Base-by-base conservation (phyloP, 306 rosid genomes). In the Comarum palustre region DNA sequence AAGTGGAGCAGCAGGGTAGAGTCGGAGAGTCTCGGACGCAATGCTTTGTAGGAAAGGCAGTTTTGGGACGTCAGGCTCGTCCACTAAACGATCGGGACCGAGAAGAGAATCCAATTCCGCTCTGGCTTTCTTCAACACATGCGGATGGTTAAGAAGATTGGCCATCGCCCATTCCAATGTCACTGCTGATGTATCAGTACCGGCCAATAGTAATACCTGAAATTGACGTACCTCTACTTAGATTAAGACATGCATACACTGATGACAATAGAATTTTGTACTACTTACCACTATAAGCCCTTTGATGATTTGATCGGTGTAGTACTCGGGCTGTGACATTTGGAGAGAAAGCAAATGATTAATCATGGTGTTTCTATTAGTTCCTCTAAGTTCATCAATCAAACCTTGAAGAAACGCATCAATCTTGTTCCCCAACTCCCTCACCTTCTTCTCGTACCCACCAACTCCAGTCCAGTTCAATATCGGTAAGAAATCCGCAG, bases 281-380 rank as follows among this genome's bases (percentile, higher is more conserved):
- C 41, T 5, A 36, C 41, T 36, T 16, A 90, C 96, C 96, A 88
- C 38, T 19, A 86, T 71, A 39, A 86, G 72, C 7, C 91, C 96
- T 78, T 90, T 86, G 80, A 90, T 86, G 41, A 83, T 84, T 71
- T 86, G 82, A 31, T 90, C 91, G 4, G 87, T 84, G 69, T 90
- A 90, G 66, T 90, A 87, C 24, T 90, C 84, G 0, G 96, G 92
- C 2, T 90, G 79, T 2, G 89, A 80, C 6, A 76, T 69, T 45
- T 88, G 90, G 2, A 74, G 80, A 4, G 80, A 68, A 47, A 88
- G 88, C 32, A 90, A 46, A 69, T 86, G 96, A 11, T 68, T 85
- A 1, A 88, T 75, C 88, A 90, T 78, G 29, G 87, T 71, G 41
- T 83, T 73, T 2, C 68, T 20, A 34, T 7, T 48, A 69, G 5